Conservation (phyloP, 306 rosid species). For the Gillenia trifoliata region DNA sequence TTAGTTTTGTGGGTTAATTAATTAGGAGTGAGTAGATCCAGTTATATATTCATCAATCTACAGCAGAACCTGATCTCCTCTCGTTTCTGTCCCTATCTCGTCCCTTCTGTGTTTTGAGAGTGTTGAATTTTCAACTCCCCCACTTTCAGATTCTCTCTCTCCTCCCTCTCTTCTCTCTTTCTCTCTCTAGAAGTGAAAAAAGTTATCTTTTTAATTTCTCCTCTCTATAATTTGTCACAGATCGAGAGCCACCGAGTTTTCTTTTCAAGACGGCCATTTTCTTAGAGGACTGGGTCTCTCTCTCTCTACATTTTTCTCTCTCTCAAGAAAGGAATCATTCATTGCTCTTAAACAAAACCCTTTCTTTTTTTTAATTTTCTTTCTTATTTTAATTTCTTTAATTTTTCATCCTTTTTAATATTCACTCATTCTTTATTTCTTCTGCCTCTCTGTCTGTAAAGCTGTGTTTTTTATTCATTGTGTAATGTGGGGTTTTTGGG, state of each 20-base stretch:
- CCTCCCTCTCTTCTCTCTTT: neutral
- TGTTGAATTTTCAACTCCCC: slow-evolving; percentile 24
- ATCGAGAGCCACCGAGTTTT: slow-evolving; percentile 1
- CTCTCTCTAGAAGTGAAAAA: neutral
- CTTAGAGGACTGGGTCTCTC: slow-evolving; percentile 14
- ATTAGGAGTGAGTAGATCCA: neutral
- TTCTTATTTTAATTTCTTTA: neutral
- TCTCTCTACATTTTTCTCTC: slow-evolving; percentile 1
- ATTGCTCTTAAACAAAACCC: slow-evolving; percentile 7
- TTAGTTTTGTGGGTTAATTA: neutral
- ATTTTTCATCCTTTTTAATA: slow-evolving; percentile 19
- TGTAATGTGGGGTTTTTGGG: slow-evolving; percentile 31
- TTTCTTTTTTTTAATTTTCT: neutral
- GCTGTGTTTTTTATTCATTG: slow-evolving; percentile 10
- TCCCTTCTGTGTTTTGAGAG: neutral
- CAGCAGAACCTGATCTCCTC: neutral
- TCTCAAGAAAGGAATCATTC: slow-evolving; percentile 51
- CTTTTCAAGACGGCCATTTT: slow-evolving; percentile 7
- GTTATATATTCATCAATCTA: neutral
- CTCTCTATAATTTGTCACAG: slow-evolving; percentile 17
- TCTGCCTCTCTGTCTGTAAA: slow-evolving; percentile 12
- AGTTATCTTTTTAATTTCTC: neutral
- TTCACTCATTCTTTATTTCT: slow-evolving; percentile 3
- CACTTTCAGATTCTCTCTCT: slow-evolving; percentile 22
- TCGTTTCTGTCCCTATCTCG: slow-evolving; percentile 11